A percentile compares a stretch with the other conserved stretches of the same genome.
These are phyloP conservation scores for Pichia inconspicua DNA, from an alignment of 1,139 yeast genomes.

Conservation along the genomic window DNA sequence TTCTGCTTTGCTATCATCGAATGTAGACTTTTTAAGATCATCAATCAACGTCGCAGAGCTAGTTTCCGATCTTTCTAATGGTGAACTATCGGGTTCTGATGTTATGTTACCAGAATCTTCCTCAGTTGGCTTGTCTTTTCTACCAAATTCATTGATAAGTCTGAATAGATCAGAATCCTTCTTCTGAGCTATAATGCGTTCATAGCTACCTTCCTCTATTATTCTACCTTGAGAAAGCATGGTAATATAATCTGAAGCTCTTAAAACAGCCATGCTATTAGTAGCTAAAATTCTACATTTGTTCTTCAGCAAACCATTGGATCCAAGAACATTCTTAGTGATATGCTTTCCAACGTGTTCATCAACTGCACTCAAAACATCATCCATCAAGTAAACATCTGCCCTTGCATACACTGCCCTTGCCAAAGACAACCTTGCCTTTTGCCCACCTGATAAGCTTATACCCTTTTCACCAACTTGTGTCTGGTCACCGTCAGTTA, in stretches of 20 bases:
- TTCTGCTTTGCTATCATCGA: slow-evolving; percentile 23
- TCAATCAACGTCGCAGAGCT: slow-evolving; percentile 24
- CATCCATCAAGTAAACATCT: slow-evolving; percentile 84
- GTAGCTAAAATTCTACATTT: slow-evolving; percentile 84
- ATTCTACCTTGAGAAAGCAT: slow-evolving; percentile 72
- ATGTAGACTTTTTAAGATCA: slow-evolving; percentile 25
- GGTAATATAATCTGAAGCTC: slow-evolving; percentile 66
- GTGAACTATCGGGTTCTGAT: background rate
- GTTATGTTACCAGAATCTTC: slow-evolving; percentile 14
- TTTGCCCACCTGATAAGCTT: slow-evolving; percentile 93
- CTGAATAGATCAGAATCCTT: slow-evolving; percentile 49
- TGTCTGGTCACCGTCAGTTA: slow-evolving; percentile 85
- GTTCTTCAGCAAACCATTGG: slow-evolving; percentile 65
- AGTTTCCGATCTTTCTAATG: slow-evolving; percentile 20
- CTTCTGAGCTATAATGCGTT: slow-evolving; percentile 40
- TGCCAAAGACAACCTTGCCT: slow-evolving; percentile 87
- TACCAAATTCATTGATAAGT: slow-evolving; percentile 71
- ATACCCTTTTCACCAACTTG: slow-evolving; percentile 97
- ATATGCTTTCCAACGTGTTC: slow-evolving; percentile 89
- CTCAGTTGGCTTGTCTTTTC: slow-evolving; percentile 29
- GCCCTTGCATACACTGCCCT: slow-evolving; percentile 95
- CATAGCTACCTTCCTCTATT: slow-evolving; percentile 69
- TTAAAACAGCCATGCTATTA: slow-evolving; percentile 76
- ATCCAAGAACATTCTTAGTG: slow-evolving; percentile 71
- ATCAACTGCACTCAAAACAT: slow-evolving; percentile 91